Base-by-base conservation (phyloP, 2,329 filamentous ascomycete species). In the Aphanocladium album region DNA sequence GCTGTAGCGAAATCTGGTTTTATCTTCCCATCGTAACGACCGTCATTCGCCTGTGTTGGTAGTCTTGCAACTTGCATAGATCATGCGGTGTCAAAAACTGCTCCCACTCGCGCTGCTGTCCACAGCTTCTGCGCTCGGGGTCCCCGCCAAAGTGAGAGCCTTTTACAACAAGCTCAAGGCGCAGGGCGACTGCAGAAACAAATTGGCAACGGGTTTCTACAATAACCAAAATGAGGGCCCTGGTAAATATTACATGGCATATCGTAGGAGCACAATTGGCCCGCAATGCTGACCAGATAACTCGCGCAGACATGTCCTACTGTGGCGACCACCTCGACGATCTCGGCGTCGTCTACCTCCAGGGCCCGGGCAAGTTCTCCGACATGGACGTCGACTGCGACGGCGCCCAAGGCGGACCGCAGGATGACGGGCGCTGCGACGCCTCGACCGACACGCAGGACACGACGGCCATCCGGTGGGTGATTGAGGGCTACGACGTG, bases 321-420 rank as follows among this genome's bases (percentile, higher is more conserved):
- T 47, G 45, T 14, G 45, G 45, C 21, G 45, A 47, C 21, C 11
- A 47, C 21, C 17, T 21, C 14, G 21, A 47, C n/a, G 45, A 47
- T 19, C 21, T 47, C 45, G 21, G 21, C 21, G n/a, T 47, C 45
- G n/a, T 47, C 45, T 47, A 47, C n/a, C 45, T 21, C 9, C 45
- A 47, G 19, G 45, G 45, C n/a, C n/a, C 59, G 2, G 55, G 39
- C 1, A 60, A 49, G n/a, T 60, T 53, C 19, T 49, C 46, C 16
- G 75, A 81, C 64, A 79, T 81, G 75, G 79, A 81, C 62, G 72
- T 81, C 50, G 79, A 80, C 67, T 82, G 79, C 62, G 79, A 82
- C 60, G 79, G 79, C 9, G 65, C 64, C 12, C 66, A 67, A 55
- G 39, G 39, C 39, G 39, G 39, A 5, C 39, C 39, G 39, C 71